These are phyloP conservation scores for Metrosideros polymorpha DNA, from an alignment of 441 rosid species.

Conservation along the genomic window DNA sequence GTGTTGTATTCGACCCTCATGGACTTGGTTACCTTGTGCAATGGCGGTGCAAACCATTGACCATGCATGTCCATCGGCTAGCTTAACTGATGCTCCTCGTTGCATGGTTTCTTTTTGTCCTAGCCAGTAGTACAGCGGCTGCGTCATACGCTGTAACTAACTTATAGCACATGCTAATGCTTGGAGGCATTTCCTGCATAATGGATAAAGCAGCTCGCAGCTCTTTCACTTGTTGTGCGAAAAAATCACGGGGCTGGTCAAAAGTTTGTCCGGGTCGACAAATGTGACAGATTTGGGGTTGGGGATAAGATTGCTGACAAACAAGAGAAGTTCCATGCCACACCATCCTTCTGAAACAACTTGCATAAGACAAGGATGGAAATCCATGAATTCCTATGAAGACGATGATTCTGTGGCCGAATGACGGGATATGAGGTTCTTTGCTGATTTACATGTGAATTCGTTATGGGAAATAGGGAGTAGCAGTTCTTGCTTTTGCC, in stretches of 20 bases:
- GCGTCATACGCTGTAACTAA: neutral
- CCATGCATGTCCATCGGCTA: neutral
- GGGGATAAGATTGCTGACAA: neutral
- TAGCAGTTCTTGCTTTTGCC: neutral
- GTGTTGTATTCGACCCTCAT: slow-evolving; percentile 55
- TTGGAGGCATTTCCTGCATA: neutral
- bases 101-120: neutral
- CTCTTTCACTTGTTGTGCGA: neutral
- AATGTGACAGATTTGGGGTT: neutral
- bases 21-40: slow-evolving; percentile 75
- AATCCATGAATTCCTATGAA: neutral
- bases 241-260: neutral
- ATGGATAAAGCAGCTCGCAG: neutral
- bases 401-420: neutral
- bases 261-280: neutral
- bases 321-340: neutral
- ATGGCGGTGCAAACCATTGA: slow-evolving; percentile 39
- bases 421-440: neutral
- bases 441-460: neutral
- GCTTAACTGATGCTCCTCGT: neutral
- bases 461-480: neutral
- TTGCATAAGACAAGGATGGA: neutral
- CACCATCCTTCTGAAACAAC: neutral
- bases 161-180: neutral
- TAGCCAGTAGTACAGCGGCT: neutral